Conservation (phyloP, 352 stramenopile species). For the Globisporangium canariense region DNA sequence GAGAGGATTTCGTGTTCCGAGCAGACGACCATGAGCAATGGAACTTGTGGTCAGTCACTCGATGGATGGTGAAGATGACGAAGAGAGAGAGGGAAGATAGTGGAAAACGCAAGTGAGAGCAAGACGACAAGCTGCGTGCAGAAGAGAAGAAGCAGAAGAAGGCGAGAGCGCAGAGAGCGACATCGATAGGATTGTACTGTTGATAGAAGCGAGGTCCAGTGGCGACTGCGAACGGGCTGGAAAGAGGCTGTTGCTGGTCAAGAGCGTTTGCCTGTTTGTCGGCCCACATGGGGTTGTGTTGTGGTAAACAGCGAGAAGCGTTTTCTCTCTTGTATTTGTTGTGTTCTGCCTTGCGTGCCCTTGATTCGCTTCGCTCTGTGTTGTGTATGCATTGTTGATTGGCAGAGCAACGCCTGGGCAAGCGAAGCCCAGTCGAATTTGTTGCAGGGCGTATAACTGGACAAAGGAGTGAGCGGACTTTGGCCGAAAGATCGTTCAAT, state of each 20-base stretch:
- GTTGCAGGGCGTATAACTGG: too few relatives aligned
- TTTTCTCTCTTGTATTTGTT: neutral
- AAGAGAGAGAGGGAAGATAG: slow-evolving; percentile 4
- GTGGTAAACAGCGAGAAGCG: neutral
- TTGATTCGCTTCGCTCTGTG: too few relatives aligned
- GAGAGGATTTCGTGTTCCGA: neutral
- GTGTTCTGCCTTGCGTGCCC: neutral
- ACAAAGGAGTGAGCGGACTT: too few relatives aligned
- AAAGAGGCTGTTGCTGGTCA: neutral
- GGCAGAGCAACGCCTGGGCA: too few relatives aligned
- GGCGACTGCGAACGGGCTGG: too few relatives aligned
- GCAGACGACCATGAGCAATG: slow-evolving; percentile 26
- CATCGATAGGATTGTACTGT: slow-evolving; percentile 16
- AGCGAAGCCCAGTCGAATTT: too few relatives aligned
- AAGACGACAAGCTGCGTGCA: slow-evolving; percentile 1
- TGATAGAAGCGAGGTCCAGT: slow-evolving; percentile 3
- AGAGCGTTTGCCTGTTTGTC: neutral
- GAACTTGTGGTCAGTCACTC: slow-evolving; percentile 32
- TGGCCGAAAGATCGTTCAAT: too few relatives aligned
- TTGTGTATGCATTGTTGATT: too few relatives aligned
- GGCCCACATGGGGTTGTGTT: neutral
- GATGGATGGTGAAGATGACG: slow-evolving; percentile 2
- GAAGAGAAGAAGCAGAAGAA: neutral
- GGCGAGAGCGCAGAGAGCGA: too few relatives aligned
- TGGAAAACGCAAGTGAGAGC: slow-evolving; percentile 2